These are phyloP conservation scores for Artemisia princeps DNA, from an alignment of 140 eudicot species.

Conservation along the genomic window DNA sequence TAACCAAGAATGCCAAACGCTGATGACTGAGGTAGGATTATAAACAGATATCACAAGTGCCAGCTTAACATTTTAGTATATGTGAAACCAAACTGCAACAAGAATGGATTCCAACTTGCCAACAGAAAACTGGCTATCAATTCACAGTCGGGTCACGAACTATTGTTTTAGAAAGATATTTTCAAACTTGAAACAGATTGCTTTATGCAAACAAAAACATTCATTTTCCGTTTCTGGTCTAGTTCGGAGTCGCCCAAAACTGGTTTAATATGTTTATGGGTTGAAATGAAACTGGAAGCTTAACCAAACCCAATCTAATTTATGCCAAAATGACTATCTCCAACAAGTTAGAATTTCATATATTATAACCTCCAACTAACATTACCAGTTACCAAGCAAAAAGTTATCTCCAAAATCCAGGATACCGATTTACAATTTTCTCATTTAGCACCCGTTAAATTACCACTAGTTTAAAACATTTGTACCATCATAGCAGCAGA, in stretches of 20 bases:
- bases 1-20: no score
- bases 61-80: no score
- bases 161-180: background rate
- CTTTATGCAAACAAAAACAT: no score
- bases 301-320: background rate
- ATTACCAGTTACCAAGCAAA: conserved; percentile 5
- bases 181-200: background rate
- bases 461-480: background rate
- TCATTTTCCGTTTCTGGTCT: no score
- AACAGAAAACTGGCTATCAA: background rate
- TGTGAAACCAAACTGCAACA: no score
- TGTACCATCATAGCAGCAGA: conserved; percentile 13
- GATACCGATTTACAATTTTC: conserved; percentile 16
- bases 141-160: background rate
- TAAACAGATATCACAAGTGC: no score
- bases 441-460: conserved; percentile 18
- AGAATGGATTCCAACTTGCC: background rate
- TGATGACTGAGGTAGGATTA: no score
- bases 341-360: conserved; percentile 14
- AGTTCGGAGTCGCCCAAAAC: background rate
- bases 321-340: conserved; percentile 9
- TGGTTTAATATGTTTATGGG: background rate
- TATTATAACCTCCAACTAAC: conserved; percentile 7
- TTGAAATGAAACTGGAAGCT: background rate
- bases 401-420: conserved; percentile 2